A percentile compares a stretch with the other conserved stretches of the same genome.
phyloP scores from a whole-genome alignment of 108 stramenopile species.

The Cyclotella choctawhatcheeana region DNA sequence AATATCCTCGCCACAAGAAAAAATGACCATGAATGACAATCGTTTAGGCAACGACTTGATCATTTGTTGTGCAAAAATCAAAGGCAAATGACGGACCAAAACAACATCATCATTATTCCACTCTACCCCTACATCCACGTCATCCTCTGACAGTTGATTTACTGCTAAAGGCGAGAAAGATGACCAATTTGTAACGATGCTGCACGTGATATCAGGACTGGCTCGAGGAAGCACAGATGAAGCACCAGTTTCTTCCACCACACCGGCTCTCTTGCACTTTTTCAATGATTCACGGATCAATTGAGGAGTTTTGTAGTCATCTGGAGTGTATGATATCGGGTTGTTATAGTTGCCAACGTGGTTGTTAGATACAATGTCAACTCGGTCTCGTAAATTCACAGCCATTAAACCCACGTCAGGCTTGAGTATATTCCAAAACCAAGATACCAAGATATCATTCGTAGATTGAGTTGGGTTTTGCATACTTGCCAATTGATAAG shows the following conservation, averaged over 20 bases:
- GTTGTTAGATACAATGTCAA: conserved; percentile 27
- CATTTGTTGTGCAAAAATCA: conserved; percentile 36
- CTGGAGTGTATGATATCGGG: conserved; percentile 39
- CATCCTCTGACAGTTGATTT: background rate
- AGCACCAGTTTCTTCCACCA: conserved; percentile 9
- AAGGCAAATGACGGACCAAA: conserved; percentile 44
- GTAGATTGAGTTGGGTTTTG: conserved; percentile 43
- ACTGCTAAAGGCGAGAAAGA: conserved; percentile 24
- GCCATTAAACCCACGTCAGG: conserved; percentile 48
- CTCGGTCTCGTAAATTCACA: conserved; percentile 38
- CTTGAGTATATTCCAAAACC: conserved; percentile 41
- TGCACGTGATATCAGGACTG: conserved; percentile 31
- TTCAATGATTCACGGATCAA: conserved; percentile 41
- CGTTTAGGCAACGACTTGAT: conserved; percentile 35
- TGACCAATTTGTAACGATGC: conserved; percentile 49
- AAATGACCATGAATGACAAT: conserved; percentile 47
- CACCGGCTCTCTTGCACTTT: conserved; percentile 37
- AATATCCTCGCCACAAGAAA: conserved; percentile 43
- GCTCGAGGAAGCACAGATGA: conserved; percentile 32
- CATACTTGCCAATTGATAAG: conserved; percentile 15
- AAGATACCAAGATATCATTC: conserved; percentile 42
- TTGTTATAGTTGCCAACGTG: conserved; percentile 50
- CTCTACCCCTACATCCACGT: background rate
- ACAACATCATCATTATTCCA: conserved; percentile 12
- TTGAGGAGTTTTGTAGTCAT: conserved; percentile 37